Evolutionary conservation across 2,329 filamentous ascomycete species (phyloP).

Genomic region (Fonsecaea pugnacius): DNA sequence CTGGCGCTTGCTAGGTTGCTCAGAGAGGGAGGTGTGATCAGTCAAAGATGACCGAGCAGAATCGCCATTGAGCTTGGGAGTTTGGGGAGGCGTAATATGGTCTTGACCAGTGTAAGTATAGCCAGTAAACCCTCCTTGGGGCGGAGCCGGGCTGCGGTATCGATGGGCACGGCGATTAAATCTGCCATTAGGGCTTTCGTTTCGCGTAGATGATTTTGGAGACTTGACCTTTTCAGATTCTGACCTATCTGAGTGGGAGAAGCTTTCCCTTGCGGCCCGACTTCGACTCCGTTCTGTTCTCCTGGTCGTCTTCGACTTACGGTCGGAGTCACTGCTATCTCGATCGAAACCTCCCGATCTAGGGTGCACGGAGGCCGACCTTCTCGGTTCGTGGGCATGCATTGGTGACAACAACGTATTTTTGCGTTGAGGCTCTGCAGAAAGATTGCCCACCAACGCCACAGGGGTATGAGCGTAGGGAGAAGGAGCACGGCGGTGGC

Average conservation of each 20-base stretch:
- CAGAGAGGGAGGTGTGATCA: constrained; percentile 8
- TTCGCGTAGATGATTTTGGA: constrained; percentile 8
- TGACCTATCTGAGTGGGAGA: constrained; percentile 28
- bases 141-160: constrained; percentile 29
- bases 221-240: constrained; percentile 26
- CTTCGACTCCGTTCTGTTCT: constrained; percentile 28
- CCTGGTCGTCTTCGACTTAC: constrained; percentile 22
- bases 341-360: constrained; percentile 3
- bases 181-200: constrained; percentile 10
- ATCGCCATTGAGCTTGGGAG: constrained; percentile 23
- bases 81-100: constrained; percentile 35
- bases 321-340: constrained; percentile 32
- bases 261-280: constrained; percentile 22
- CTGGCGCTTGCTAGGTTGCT: constrained; percentile 16
- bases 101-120: constrained; percentile 31
- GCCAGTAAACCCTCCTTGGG: constrained; percentile 16
- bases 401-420: constrained; percentile 27
- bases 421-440: constrained; percentile 11
- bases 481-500: constrained; percentile 33
- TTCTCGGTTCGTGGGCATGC: constrained; percentile 25
- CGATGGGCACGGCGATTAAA: constrained; percentile 23
- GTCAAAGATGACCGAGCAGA: constrained; percentile 25
- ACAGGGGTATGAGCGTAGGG: constrained; percentile 31
- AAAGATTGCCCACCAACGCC: constrained; percentile 5
- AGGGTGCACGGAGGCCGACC: constrained; percentile 27